Evolutionary conservation across 1,139 yeast species (phyloP), one percentile per base, ranked within the genome.

Genomic region (Arxiozyma bovina): DNA sequence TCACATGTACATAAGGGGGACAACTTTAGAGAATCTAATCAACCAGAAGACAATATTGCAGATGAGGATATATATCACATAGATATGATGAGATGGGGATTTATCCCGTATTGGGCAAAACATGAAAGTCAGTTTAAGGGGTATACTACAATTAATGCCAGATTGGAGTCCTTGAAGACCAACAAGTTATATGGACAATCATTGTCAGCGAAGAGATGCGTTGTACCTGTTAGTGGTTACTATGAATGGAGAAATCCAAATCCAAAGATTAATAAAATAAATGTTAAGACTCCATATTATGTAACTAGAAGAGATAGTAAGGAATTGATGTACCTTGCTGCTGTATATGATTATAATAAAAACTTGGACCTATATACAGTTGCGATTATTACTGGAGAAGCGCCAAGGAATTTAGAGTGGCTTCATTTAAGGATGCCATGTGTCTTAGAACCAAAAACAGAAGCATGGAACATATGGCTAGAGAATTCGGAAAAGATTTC

Each of bases 371-470:
- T 63, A 54, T 54, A 79, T 30, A 77, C 86, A 0, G 90, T 79
- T 62, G 82, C 96, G 0, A 80, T 90, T 1, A 74, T 88, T 3
- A 90, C 97, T 0, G 85, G 85, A 0, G 79, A 81, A 0, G 93
- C 96, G 0, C 76, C 80, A 0, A 69, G 76, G 42, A 78, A 78
- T 55, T 62, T 89, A 55, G 71, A 75, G 46, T 85, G 91, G 88
- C 70, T 90, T 5, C 97, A 90, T 66, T 68, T 73, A 1, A 73
- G 97, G 30, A 88, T 87, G 79, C 97, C 97, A 0, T 74, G 87
- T 2, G 76, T 88, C 42, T 57, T 89, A 5, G 74, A 73, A 40
- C 88, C 90, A 0, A 80, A 78, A 0, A 71, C 83, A 0, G 59
- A 70, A 22, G 79, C 74, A 40, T 83, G 91, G 80, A 66, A 76